phyloP scores from a whole-genome alignment of 208 protist genomes.

The Kentomonas sorsogonicus region DNA sequence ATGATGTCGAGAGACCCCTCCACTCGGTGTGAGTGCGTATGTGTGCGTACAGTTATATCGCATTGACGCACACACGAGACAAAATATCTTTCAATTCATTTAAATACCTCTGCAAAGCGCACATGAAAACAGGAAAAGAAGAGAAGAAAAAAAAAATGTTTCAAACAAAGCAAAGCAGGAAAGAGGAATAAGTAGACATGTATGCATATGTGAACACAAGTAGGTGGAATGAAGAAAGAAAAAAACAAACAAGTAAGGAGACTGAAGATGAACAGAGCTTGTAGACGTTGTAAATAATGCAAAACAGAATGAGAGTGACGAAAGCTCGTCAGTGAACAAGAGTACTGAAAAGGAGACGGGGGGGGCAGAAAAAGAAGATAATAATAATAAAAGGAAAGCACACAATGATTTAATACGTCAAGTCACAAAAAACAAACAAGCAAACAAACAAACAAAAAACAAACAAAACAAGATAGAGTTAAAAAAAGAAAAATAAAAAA shows the following conservation, averaged over 20 bases:
- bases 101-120: background rate
- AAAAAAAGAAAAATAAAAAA: background rate
- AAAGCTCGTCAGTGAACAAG: no score
- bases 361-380: background rate
- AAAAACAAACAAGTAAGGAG: no score
- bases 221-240: background rate
- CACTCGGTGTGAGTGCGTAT: background rate
- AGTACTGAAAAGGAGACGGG: no score
- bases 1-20: no score
- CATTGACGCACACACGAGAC: background rate
- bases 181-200: background rate
- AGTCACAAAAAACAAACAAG: background rate
- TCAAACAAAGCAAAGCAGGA: background rate
- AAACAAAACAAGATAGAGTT: background rate
- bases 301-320: no score
- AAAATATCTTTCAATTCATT: background rate
- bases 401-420: background rate
- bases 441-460: slow-evolving; percentile 4
- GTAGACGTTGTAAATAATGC: no score
- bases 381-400: slow-evolving; percentile 21
- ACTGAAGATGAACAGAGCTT: no score
- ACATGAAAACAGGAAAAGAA: background rate
- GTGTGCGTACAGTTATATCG: background rate
- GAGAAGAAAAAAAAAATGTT: slow-evolving; percentile 9
- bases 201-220: background rate